Conservation (phyloP, 176 grass and related monocot species). For the Zizania latifolia region DNA sequence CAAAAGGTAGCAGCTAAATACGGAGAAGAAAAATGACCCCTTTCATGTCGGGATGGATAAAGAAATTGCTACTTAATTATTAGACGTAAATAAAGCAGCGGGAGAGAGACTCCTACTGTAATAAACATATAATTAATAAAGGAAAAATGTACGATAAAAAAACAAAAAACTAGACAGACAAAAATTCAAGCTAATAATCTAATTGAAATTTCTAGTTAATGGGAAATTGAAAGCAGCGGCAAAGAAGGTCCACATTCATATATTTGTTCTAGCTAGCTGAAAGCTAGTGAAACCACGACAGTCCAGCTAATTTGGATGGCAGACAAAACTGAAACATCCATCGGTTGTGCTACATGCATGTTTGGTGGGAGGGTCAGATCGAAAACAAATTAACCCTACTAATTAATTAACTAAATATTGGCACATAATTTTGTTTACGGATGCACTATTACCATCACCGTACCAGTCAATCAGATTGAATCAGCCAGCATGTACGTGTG, state of each 20-base stretch:
- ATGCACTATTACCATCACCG: neutral
- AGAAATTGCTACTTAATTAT: too few species aligned
- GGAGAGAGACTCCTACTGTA: too few species aligned
- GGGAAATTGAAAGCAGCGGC: neutral
- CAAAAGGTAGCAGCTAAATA: neutral
- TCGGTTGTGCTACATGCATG: neutral
- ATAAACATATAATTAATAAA: too few species aligned
- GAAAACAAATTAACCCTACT: neutral
- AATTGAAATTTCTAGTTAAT: too few species aligned
- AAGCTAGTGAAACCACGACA: neutral
- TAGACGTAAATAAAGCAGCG: too few species aligned
- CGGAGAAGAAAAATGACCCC: neutral
- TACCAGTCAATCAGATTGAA: neutral
- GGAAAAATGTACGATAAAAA: too few species aligned
- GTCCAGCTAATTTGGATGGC: neutral
- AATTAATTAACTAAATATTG: neutral
- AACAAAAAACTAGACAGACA: neutral
- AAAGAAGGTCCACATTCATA: neutral
- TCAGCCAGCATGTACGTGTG: neutral
- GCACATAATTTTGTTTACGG: neutral
- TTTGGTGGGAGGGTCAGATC: neutral
- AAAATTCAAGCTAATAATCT: neutral
- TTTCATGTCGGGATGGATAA: neutral
- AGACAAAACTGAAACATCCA: slow-evolving; percentile 15
- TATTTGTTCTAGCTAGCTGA: neutral